Evolutionary conservation across 192 early-diverging fungal species (phyloP).

Genomic region (Coemansia reversa): DNA sequence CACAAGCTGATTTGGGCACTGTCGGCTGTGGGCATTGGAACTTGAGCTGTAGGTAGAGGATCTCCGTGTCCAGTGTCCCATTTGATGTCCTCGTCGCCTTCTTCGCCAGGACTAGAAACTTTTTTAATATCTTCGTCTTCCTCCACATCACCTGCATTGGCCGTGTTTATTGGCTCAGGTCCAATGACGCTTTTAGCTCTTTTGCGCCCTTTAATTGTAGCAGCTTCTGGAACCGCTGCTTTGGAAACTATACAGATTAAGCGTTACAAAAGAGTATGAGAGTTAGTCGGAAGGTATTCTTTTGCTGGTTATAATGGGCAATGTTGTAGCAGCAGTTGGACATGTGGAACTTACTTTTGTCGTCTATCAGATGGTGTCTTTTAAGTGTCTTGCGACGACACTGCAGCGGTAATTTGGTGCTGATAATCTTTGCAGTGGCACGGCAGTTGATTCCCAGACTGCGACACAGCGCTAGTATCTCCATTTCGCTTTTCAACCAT

Average conservation of each 20-base stretch:
- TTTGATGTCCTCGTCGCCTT: constrained; percentile 6
- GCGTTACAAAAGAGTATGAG: too few relatives aligned
- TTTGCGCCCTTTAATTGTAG: background rate
- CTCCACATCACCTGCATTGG: background rate
- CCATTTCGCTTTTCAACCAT: constrained; percentile 36
- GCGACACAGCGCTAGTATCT: constrained; percentile 27
- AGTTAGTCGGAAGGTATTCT: too few relatives aligned
- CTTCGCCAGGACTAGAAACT: background rate
- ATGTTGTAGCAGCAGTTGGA: too few relatives aligned
- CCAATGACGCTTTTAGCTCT: background rate
- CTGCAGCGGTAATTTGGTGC: constrained; percentile 46
- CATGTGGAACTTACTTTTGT: background rate
- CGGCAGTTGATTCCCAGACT: constrained; percentile 29
- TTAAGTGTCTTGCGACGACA: constrained; percentile 43
- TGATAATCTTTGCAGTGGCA: constrained; percentile 39
- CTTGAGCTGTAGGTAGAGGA: background rate
- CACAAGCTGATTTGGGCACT: constrained; percentile 6
- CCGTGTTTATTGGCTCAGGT: too few relatives aligned
- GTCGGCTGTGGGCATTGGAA: constrained; percentile 6
- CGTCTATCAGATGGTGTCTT: background rate
- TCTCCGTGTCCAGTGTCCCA: constrained; percentile 33
- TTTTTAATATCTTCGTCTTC: background rate
- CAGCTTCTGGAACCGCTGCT: too few relatives aligned
- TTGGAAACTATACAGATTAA: too few relatives aligned
- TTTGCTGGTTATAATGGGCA: too few relatives aligned